A percentile compares a stretch with the other conserved stretches of the same genome.
Conservation (phyloP, 352 stramenopile species). For the Peronospora belbahrii region DNA sequence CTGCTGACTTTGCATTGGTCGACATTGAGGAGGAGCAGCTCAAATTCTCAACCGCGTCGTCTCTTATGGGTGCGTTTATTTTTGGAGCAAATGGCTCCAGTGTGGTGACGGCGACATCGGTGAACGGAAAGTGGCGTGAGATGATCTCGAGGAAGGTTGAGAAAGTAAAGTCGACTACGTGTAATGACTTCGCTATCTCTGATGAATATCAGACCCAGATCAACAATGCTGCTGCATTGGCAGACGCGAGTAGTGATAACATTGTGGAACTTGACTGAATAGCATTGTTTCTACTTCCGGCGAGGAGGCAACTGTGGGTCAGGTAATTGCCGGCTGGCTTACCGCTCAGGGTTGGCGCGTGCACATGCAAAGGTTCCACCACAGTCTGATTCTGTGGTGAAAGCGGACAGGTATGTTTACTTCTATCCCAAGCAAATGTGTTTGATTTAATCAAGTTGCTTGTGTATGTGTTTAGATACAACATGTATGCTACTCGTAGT, state of each 20-base stretch:
- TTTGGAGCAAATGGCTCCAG: slow-evolving; percentile 64
- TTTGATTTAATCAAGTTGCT: neutral
- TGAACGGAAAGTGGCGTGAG: slow-evolving; percentile 64
- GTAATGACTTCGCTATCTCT: slow-evolving; percentile 15
- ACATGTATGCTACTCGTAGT: slow-evolving; percentile 61
- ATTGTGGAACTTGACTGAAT: slow-evolving; percentile 58
- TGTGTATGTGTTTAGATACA: slow-evolving; percentile 36
- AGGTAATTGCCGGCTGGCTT: slow-evolving; percentile 62
- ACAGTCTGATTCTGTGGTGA: slow-evolving; percentile 48
- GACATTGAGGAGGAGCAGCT: slow-evolving; percentile 66
- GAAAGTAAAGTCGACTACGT: neutral
- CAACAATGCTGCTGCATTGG: slow-evolving; percentile 36
- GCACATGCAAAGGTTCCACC: slow-evolving; percentile 60
- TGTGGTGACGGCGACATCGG: slow-evolving; percentile 62
- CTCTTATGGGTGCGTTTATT: slow-evolving; percentile 58
- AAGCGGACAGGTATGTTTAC: slow-evolving; percentile 40
- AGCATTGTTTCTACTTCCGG: slow-evolving; percentile 66
- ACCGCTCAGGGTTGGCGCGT: slow-evolving; percentile 58
- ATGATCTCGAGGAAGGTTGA: slow-evolving; percentile 21
- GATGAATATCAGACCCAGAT: slow-evolving; percentile 41
- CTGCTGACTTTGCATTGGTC: slow-evolving; percentile 62
- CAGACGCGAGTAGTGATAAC: slow-evolving; percentile 51
- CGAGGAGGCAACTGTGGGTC: slow-evolving; percentile 62
- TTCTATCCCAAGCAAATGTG: neutral
- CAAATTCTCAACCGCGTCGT: slow-evolving; percentile 48